Base-by-base conservation (phyloP, 345 rosid genomes). In the Erysimum cheiranthoides region DNA sequence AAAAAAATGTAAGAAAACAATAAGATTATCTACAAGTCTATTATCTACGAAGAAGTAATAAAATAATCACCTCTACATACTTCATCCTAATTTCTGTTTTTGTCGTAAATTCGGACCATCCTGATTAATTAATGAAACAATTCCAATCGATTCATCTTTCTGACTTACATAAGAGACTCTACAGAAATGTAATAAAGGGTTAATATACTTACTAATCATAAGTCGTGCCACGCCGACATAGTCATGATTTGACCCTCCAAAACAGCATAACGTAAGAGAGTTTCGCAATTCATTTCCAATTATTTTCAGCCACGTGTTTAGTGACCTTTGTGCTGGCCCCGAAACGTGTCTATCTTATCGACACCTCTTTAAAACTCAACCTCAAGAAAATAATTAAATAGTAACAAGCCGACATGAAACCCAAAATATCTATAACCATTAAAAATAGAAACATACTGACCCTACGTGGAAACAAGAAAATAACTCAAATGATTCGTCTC, bases 351-450 rank as follows among this genome's bases (percentile, higher is more conserved):
- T 59, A 39, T 11, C 13, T 50, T 61, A 6, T 31, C 0, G 69
- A 40, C 47, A 40, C 47, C 8, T 59, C 21, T 75, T 16, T 5
- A 16, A 65, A 10, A 65, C n/a, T 25, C 8, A 10, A 6, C 12
- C 6, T 5, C 3, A 5, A 27, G 12, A 49, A 10, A 13, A 35
- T 27, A 46, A 17, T 40, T 40, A 57, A 68, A 52, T 40, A 68
- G 52, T 75, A 60, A 50, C 11, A 34, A 18, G 78, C 74, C 79
- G 79, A 75, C 79, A 13, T 68, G n/a, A 60, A 65, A 6, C 5
- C 49, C n/a, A 12, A 50, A 45, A 67, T 67, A 75, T 74, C 42
- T 74, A 18, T 0, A 7, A 73, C 32, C 6, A 47, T 36, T 47
- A 6, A 51, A 61, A 39, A 39, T 39, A 6, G 17, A 46, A 31